Percentiles rank a stretch among this genome's conserved stretches.
These are phyloP conservation scores for Cyclocybe cylindracea DNA, from an alignment of 768 basidiomycete genomes.

Conservation along the genomic window DNA sequence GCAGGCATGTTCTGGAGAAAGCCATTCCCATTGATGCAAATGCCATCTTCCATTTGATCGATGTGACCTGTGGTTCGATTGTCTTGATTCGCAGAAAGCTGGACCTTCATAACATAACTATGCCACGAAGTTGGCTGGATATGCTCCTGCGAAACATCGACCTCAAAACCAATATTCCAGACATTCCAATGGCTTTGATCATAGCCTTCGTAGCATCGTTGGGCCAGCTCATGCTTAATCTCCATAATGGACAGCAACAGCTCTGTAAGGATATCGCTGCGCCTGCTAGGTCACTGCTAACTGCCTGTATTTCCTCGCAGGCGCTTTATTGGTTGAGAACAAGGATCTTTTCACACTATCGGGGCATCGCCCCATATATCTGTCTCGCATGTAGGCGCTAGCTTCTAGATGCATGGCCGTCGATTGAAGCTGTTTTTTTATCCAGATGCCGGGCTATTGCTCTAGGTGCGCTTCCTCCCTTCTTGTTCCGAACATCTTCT, in stretches of 20 bases:
- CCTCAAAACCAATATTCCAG: not conserved
- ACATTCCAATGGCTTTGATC: not conserved
- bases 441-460: conserved; percentile 48
- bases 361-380: conserved; percentile 36
- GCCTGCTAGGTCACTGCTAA: not conserved
- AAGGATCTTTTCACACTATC: conserved; percentile 14
- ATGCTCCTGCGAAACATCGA: conserved; percentile 18
- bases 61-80: conserved; percentile 45
- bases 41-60: conserved; percentile 53
- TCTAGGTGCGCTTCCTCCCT: conserved; percentile 38
- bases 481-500: not conserved
- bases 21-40: conserved; percentile 41
- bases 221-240: conserved; percentile 22
- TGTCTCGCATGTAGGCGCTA: conserved; percentile 47
- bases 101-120: conserved; percentile 45
- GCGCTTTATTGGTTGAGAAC: conserved; percentile 28
- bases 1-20: conserved; percentile 45
- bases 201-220: conserved; percentile 18
- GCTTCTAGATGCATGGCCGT: not conserved
- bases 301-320: conserved; percentile 11
- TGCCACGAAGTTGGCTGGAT: conserved; percentile 57
- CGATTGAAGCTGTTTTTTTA: not conserved
- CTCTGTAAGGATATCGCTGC: conserved; percentile 2
- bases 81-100: conserved; percentile 30
- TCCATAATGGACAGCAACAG: conserved; percentile 28